phyloP scores from a whole-genome alignment of 106 monocot genomes.

The Dendrobium huoshanense region DNA sequence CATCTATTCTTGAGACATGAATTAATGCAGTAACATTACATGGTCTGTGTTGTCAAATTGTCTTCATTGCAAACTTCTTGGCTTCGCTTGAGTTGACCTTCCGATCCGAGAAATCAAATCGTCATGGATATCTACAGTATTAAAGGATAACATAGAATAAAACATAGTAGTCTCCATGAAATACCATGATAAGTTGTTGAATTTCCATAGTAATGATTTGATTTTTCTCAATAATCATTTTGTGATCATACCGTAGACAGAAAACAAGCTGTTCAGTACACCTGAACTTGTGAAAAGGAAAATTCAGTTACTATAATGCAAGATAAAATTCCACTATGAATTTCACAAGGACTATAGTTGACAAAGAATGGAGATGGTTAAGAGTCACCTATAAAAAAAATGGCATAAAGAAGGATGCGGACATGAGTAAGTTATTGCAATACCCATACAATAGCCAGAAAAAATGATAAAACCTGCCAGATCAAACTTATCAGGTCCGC shows the following conservation, averaged over 20 bases:
- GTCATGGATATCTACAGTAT: constrained; percentile 62
- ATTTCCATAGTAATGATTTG: background rate
- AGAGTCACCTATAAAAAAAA: constrained; percentile 55
- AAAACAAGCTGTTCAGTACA: constrained; percentile 85
- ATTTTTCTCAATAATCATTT: background rate
- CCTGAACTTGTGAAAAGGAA: constrained; percentile 32
- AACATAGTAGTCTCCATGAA: background rate
- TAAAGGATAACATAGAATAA: background rate
- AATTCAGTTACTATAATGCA: background rate
- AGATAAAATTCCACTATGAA: background rate
- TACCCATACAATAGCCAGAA: constrained; percentile 69
- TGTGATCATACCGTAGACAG: constrained; percentile 55
- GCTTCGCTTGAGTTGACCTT: constrained; percentile 72
- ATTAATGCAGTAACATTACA: too few relatives aligned
- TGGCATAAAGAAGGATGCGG: constrained; percentile 67
- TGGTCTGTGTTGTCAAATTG: too few relatives aligned
- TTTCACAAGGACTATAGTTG: background rate
- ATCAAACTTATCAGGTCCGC: background rate
- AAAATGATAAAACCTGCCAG: constrained; percentile 86
- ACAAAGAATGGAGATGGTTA: background rate
- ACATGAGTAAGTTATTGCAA: constrained; percentile 70
- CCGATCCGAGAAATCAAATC: constrained; percentile 54
- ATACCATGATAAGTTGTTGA: background rate
- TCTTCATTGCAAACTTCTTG: constrained; percentile 48
- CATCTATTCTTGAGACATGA: too few relatives aligned